Evolutionary conservation across 805 yeast species (phyloP), one percentile per base, ranked within the genome.

Genomic region (Starmerella vaccinii): DNA sequence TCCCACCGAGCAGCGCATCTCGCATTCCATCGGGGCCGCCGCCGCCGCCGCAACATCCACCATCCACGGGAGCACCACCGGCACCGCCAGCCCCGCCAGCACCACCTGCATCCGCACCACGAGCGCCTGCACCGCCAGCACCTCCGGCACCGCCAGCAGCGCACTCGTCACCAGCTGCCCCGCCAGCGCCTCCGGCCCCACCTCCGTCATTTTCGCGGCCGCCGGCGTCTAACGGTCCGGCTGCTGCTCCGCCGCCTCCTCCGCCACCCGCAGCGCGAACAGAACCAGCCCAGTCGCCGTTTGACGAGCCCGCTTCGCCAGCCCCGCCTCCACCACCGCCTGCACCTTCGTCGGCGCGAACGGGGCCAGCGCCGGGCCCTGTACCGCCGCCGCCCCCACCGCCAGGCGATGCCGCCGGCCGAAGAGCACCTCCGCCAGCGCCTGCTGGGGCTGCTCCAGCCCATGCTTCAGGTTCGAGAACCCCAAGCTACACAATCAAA

Each of bases 171-270:
- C 64, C 71, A n/a, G 47, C 63, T 9, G 49, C 61, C 1, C 44
- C 63, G 21, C 52, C 66, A 18, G 57, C 63, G 23, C 62, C 63
- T 9, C 61, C 65, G 10, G 49, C 61, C 1, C 45, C 63, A 16
- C 52, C 66, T 16, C 57, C 63, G 23, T 62, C 63, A 9, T 60
- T 64, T 22, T 7, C 21, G 21, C 15, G 38, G n/a, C 44, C 47
- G n/a, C 46, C 51, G n/a, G 49, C 52, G 27, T 47, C 55, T 43
- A 27, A 45, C 8, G 43, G 39, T 32, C 52, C 61, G 7, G 41
- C 52, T 10, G 42, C 46, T n/a, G 35, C 46, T 7, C 65, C 70
- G 35, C 49, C 59, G 13, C 52, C 65, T 10, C 53, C 61, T 10
- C 56, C 64, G 44, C 49, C 62, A 5, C 51, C 60, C 5, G 50